Evolutionary conservation across 257 asterid species (phyloP), one percentile per base, ranked within the genome.

Genomic region (Solanum habrochaites): DNA sequence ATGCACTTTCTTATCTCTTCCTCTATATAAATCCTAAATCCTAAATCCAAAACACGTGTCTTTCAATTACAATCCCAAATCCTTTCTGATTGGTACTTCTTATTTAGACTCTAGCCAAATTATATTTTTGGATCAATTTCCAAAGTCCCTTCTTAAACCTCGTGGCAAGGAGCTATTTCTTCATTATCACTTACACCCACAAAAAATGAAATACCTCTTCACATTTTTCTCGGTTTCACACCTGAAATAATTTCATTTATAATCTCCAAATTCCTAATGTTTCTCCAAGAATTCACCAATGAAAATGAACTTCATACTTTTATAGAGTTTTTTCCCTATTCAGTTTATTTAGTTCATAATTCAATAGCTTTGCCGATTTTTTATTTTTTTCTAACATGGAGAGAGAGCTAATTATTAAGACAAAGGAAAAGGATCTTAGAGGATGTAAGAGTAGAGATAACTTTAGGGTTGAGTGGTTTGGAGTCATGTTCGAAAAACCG

Each of bases 381-480:
- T 40, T 73, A 81, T 45, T 5, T 80, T 21, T 67, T 27, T 13
- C 75, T 16, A 11, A 4, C 7, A 91, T 94, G 96, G 37, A 35
- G 93, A 52, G 27, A 39, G 9, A 39, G 42, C 42, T 7, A 7
- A 39, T 39, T 7, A 39, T 6, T 0, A 7, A 39, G 42, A 39
- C 42, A 39, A 39, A 39, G 8, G 42, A 39, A 42, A 7, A 40
- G 43, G 62, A 85, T 64, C 14, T 2, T 42, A 42, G 25, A 16
- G 0, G 39, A 47, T 11, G 42, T 11, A 32, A 60, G 39, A 3
- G 64, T 96, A 31, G 96, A 96, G 91, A 73, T 94, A 82, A 90
- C 92, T 85, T 88, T 96, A 81, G 98, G 97, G 66, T 96, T 89
- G 92, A 94, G 94, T 86, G 99, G 98, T 2, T 96, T 93, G 74